phyloP scores from a whole-genome alignment of 306 rosid species.

The Glycine latifolia region DNA sequence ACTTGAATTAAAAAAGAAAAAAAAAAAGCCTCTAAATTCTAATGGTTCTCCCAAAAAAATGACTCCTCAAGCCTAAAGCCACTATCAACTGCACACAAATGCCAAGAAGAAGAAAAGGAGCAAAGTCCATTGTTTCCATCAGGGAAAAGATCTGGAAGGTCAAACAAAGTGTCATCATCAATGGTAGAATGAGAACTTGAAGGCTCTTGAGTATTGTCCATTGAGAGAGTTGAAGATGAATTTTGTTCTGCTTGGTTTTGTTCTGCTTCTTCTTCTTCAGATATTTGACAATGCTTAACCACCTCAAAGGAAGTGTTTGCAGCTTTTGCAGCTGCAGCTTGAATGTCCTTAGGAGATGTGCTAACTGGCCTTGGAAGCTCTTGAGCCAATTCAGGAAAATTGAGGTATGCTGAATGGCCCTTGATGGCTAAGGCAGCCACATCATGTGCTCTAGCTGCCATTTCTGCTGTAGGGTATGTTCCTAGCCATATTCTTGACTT shows the following conservation, averaged over 20 bases:
- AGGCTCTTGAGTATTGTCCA: slow-evolving; percentile 43
- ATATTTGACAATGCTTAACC: slow-evolving; percentile 7
- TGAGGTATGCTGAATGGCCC: slow-evolving; percentile 78
- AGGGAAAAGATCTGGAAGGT: slow-evolving; percentile 82
- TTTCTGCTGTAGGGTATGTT: slow-evolving; percentile 80
- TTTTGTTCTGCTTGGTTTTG: slow-evolving; percentile 30
- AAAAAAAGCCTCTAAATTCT: neutral
- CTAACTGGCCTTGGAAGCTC: slow-evolving; percentile 71
- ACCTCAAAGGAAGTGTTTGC: slow-evolving; percentile 54
- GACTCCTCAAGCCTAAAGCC: slow-evolving; percentile 69
- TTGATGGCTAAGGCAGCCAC: slow-evolving; percentile 89
- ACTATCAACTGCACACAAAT: slow-evolving; percentile 65
- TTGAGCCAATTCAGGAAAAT: slow-evolving; percentile 73
- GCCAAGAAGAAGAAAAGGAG: slow-evolving; percentile 61
- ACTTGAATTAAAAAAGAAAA: neutral
- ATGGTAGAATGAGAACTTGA: slow-evolving; percentile 44
- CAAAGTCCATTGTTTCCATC: slow-evolving; percentile 54
- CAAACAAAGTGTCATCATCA: slow-evolving; percentile 76
- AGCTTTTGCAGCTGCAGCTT: slow-evolving; percentile 83
- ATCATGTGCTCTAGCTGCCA: slow-evolving; percentile 98
- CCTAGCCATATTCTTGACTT: slow-evolving; percentile 96
- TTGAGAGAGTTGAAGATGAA: slow-evolving; percentile 38
- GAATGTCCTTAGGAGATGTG: slow-evolving; percentile 81
- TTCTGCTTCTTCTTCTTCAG: neutral
- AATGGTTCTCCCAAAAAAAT: slow-evolving; percentile 64